phyloP scores from a whole-genome alignment of 257 asterid species.

The Voacanga thouarsii region DNA sequence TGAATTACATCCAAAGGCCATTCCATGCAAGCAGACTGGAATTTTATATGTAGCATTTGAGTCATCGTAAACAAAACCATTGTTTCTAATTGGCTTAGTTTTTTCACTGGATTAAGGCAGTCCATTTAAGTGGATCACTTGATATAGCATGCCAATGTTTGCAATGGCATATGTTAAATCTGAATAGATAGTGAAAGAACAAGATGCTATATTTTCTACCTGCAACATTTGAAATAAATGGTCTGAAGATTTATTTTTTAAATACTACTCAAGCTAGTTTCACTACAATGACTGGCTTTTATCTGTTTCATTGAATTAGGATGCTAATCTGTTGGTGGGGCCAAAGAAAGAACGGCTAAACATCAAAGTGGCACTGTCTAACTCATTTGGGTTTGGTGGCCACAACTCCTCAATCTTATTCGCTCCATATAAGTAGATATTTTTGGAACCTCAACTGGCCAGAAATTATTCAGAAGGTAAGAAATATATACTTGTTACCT shows the following conservation, averaged over 20 bases:
- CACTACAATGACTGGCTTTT: background rate
- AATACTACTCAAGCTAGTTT: background rate
- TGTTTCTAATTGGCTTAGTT: background rate
- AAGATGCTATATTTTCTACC: background rate
- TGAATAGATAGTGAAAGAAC: background rate
- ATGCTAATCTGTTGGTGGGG: slow-evolving; percentile 68
- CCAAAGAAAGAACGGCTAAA: slow-evolving; percentile 62
- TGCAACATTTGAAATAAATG: background rate
- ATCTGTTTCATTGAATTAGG: slow-evolving; percentile 38
- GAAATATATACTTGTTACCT: background rate
- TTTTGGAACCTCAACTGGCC: slow-evolving; percentile 17
- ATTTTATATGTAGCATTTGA: background rate
- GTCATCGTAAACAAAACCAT: background rate
- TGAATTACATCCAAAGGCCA: background rate
- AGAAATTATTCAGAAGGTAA: slow-evolving; percentile 36
- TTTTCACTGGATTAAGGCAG: background rate
- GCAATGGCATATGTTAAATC: background rate
- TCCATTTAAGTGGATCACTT: background rate
- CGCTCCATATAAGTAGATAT: slow-evolving; percentile 70
- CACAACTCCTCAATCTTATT: slow-evolving; percentile 88
- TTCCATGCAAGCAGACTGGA: background rate
- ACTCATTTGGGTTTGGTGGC: slow-evolving; percentile 93
- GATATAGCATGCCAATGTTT: background rate
- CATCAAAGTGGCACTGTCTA: slow-evolving; percentile 82
- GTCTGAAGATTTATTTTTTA: background rate